Conservation (phyloP, 257 asterid species). For the Plectranthus barbatus region DNA sequence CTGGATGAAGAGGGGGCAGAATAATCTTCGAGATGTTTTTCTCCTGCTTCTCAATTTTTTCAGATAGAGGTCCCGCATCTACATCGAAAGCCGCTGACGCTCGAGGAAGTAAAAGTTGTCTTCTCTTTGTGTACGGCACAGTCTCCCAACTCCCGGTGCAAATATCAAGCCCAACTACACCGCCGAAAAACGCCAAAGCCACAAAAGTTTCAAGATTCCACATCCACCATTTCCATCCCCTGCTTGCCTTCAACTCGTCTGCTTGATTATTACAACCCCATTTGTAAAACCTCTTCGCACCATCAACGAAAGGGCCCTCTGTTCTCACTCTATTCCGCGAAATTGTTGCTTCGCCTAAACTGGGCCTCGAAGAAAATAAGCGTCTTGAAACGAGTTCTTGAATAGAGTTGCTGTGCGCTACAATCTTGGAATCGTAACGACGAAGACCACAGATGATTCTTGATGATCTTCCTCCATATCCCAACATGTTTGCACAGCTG, state of each 20-base stretch:
- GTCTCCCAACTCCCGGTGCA: background rate
- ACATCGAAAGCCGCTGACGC: too few species aligned
- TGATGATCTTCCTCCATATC: background rate
- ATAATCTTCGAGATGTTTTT: too few species aligned
- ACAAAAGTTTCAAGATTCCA: background rate
- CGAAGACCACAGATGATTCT: background rate
- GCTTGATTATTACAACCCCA: background rate
- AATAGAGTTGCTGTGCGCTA: too few species aligned
- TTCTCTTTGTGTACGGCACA: background rate
- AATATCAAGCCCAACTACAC: background rate
- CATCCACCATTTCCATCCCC: background rate
- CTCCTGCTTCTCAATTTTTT: too few species aligned
- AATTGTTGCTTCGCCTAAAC: background rate
- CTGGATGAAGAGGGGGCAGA: too few species aligned
- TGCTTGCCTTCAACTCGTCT: background rate
- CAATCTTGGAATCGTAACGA: background rate
- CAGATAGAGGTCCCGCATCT: too few species aligned
- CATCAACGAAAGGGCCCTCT: constrained; percentile 34
- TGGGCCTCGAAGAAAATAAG: background rate
- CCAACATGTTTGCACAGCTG: background rate
- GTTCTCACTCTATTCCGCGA: constrained; percentile 21
- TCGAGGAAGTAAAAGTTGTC: background rate
- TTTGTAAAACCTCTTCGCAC: constrained; percentile 58
- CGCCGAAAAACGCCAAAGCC: background rate
- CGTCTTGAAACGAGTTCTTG: background rate